Conservation (phyloP, 2,329 filamentous ascomycete species). For the Stagonosporopsis rhizophila region DNA sequence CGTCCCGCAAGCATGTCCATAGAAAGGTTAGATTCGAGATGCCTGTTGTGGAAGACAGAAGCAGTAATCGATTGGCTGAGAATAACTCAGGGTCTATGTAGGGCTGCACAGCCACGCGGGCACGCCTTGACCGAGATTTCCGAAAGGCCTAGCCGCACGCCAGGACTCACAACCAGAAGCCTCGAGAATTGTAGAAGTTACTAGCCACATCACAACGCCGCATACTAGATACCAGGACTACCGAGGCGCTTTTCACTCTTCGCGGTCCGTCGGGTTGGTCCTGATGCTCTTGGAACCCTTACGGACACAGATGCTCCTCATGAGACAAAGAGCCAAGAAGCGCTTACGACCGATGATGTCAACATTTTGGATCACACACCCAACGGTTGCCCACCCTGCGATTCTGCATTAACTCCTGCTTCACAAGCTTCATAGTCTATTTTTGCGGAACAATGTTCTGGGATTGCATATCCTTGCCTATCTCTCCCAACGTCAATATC, state of each 20-base stretch:
- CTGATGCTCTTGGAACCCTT: not conserved
- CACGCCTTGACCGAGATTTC: conserved; percentile 25
- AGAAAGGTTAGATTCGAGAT: conserved; percentile 10
- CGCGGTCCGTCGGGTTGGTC: not conserved
- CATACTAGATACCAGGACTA: not conserved
- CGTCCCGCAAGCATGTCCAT: conserved; percentile 16
- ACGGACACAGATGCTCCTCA: conserved; percentile 1
- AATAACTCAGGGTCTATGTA: conserved; percentile 17
- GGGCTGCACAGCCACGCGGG: conserved; percentile 20
- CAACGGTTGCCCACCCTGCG: conserved; percentile 14
- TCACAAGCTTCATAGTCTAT: conserved; percentile 33
- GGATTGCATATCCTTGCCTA: conserved; percentile 23
- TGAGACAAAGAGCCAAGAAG: conserved; percentile 14
- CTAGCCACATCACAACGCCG: conserved; percentile 33
- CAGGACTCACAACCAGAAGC: conserved; percentile 11
- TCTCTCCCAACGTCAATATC: conserved; percentile 19
- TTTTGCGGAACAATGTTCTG: conserved; percentile 23
- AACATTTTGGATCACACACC: conserved; percentile 23
- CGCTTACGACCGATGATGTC: conserved; percentile 33
- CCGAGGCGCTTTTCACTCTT: conserved; percentile 1
- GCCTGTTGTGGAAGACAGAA: conserved; percentile 3
- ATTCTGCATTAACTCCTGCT: conserved; percentile 25
- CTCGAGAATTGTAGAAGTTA: conserved; percentile 15
- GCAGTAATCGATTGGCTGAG: conserved; percentile 8
- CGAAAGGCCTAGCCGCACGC: conserved; percentile 9